These are phyloP conservation scores for Chlorophyllum brunneum DNA, from an alignment of 768 basidiomycete species.

Conservation along the genomic window DNA sequence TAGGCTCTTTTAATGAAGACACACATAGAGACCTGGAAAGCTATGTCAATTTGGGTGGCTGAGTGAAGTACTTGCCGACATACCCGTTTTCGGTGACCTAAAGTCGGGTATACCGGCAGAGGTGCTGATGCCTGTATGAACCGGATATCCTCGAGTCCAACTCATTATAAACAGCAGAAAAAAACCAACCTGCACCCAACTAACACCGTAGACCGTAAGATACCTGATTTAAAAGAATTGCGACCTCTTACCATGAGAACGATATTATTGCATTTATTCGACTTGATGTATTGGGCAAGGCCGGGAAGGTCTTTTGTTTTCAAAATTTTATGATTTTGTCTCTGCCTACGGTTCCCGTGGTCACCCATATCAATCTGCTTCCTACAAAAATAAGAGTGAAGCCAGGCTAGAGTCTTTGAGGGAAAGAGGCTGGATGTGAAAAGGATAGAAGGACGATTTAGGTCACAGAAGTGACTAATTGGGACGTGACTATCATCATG, in stretches of 20 bases:
- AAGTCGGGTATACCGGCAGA: constrained; percentile 89
- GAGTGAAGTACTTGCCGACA: constrained; percentile 17
- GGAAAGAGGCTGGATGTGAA: too few species aligned
- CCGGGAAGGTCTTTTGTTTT: constrained; percentile 25
- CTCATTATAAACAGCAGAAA: neutral
- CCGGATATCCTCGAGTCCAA: neutral
- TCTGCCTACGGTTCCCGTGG: too few species aligned
- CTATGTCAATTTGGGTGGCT: neutral
- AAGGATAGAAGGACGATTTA: too few species aligned
- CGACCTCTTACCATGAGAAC: constrained; percentile 62
- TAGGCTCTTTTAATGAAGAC: constrained; percentile 15
- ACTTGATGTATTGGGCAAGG: constrained; percentile 67
- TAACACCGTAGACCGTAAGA: constrained; percentile 22
- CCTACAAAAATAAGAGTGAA: too few species aligned
- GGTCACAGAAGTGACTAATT: too few species aligned
- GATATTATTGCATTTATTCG: constrained; percentile 61
- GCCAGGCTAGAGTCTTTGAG: too few species aligned
- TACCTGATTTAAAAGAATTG: neutral
- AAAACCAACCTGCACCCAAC: constrained; percentile 62
- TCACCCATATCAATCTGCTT: too few species aligned
- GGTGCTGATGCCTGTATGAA: constrained; percentile 62
- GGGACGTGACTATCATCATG: too few species aligned
- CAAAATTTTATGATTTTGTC: too few species aligned
- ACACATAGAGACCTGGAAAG: constrained; percentile 49
- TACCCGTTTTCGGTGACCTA: constrained; percentile 80